phyloP scores from a whole-genome alignment of 345 rosid species.

The Xanthoceras sorbifolium region DNA sequence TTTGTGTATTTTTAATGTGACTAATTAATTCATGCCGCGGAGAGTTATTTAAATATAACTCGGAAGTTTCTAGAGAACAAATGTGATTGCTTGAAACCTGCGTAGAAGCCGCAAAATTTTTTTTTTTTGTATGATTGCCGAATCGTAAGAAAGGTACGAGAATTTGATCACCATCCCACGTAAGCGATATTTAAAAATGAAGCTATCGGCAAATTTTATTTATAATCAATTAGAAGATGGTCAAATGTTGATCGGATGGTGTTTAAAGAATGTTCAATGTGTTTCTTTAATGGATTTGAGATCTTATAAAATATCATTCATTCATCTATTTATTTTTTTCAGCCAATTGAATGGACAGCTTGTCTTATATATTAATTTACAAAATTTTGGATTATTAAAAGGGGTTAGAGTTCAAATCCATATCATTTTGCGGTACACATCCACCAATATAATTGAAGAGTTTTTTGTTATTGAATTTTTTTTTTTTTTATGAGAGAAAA shows the following conservation, averaged over 20 bases:
- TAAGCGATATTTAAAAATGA: not conserved
- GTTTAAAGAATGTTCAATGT: not conserved
- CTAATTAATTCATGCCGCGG: too few relatives aligned
- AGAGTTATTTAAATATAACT: too few relatives aligned
- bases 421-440: not conserved
- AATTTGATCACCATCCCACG: not conserved
- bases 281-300: constrained; percentile 8
- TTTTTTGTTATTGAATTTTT: too few relatives aligned
- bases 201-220: not conserved
- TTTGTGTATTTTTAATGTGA: too few relatives aligned
- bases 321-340: not conserved
- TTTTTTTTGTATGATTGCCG: too few relatives aligned
- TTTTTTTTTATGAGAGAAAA: too few relatives aligned
- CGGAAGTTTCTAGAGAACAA: too few relatives aligned
- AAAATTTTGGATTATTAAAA: not conserved
- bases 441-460: not conserved
- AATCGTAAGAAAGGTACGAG: not conserved
- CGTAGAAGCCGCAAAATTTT: too few relatives aligned
- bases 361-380: not conserved
- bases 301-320: not conserved
- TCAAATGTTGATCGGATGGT: not conserved
- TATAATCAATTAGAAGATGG: not conserved
- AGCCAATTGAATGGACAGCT: not conserved
- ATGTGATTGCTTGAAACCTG: too few relatives aligned
- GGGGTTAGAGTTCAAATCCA: too few relatives aligned